phyloP scores from a whole-genome alignment of 306 rosid species.

The Trifolium repens region DNA sequence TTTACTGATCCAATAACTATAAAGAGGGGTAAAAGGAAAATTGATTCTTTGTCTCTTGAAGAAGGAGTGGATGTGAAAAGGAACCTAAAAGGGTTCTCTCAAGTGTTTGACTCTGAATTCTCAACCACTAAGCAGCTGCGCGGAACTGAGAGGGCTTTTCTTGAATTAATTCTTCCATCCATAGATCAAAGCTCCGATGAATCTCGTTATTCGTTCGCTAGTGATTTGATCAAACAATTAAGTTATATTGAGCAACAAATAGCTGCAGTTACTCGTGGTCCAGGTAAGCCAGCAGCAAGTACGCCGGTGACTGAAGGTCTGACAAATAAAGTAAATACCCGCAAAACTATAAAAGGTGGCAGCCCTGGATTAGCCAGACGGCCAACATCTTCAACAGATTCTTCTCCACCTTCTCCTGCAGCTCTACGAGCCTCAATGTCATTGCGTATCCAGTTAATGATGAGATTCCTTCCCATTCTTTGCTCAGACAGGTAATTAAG shows the following conservation, averaged over 20 bases:
- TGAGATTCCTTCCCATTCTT: constrained; percentile 88
- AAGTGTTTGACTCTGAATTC: constrained; percentile 55
- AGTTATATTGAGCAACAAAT: constrained; percentile 75
- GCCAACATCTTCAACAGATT: constrained; percentile 59
- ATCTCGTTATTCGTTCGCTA: constrained; percentile 82
- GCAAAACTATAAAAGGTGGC: constrained; percentile 73
- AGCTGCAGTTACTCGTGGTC: constrained; percentile 65
- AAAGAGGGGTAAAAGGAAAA: constrained; percentile 63
- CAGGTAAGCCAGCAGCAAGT: constrained; percentile 66
- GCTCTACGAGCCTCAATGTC: constrained; percentile 84
- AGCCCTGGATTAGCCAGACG: constrained; percentile 89
- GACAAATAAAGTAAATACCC: constrained; percentile 67
- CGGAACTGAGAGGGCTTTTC: constrained; percentile 81
- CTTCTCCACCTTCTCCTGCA: constrained; percentile 72
- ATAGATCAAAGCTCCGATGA: constrained; percentile 93
- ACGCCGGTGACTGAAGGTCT: constrained; percentile 74
- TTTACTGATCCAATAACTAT: constrained; percentile 50
- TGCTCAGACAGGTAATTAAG: constrained; percentile 73
- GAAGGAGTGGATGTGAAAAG: constrained; percentile 66
- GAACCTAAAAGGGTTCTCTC: constrained; percentile 57
- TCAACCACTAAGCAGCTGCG: constrained; percentile 57
- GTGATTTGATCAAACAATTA: constrained; percentile 86
- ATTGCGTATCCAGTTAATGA: constrained; percentile 76
- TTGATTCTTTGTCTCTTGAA: constrained; percentile 71
- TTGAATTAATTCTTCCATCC: constrained; percentile 85